These are phyloP conservation scores for Boletus hoseneyae DNA, from an alignment of 1,284 basidiomycete genomes.

Conservation along the genomic window DNA sequence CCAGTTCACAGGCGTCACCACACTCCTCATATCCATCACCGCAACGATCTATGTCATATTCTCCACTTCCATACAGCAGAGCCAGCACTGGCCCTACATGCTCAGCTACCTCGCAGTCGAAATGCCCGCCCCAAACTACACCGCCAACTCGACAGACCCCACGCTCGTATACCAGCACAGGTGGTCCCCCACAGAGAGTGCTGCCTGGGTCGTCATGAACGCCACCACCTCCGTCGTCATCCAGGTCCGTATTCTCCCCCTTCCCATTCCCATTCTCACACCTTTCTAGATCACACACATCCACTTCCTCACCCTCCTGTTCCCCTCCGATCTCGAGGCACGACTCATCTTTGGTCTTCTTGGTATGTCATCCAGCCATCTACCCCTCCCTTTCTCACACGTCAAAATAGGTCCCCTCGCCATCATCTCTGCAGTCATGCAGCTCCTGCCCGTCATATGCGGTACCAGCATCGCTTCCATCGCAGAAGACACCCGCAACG, in stretches of 20 bases:
- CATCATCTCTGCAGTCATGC: constrained; percentile 80
- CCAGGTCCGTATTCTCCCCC: constrained; percentile 53
- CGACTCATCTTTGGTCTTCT: constrained; percentile 86
- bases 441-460: constrained; percentile 72
- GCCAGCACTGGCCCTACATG: constrained; percentile 89
- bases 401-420: constrained; percentile 73
- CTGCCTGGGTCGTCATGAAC: constrained; percentile 87
- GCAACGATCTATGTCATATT: constrained; percentile 81
- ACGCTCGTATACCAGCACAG: constrained; percentile 25
- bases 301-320: constrained; percentile 95
- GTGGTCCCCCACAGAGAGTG: constrained; percentile 71
- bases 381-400: neutral
- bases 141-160: constrained; percentile 25
- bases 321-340: constrained; percentile 90
- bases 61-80: constrained; percentile 54
- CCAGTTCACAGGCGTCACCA: constrained; percentile 79
- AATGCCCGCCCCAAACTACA: constrained; percentile 50
- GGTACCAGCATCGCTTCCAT: constrained; percentile 48
- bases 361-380: constrained; percentile 39
- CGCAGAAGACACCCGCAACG: constrained; percentile 83
- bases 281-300: constrained; percentile 85
- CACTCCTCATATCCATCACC: constrained; percentile 73
- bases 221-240: constrained; percentile 82
- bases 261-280: neutral
- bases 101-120: constrained; percentile 86